phyloP scores from a whole-genome alignment of 352 stramenopile genomes.

The Globisporangium orthogonon region DNA sequence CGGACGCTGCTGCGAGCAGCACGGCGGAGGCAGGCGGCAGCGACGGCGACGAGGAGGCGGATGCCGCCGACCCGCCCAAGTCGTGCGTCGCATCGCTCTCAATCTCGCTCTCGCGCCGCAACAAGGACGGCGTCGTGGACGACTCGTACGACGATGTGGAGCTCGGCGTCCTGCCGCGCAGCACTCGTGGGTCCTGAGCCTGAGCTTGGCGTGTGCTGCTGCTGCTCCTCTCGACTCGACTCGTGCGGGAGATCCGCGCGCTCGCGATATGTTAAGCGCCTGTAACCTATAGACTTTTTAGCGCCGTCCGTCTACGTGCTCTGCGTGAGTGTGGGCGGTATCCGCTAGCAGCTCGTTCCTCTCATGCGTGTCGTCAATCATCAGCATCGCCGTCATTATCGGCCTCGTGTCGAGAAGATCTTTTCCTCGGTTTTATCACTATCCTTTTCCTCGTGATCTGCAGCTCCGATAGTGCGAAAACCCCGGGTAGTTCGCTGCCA shows the following conservation, averaged over 20 bases:
- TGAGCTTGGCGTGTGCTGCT: not conserved
- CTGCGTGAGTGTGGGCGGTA: too few relatives aligned
- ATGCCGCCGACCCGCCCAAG: constrained; percentile 15
- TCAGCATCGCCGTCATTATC: too few relatives aligned
- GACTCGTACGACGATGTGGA: constrained; percentile 63
- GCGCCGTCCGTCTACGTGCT: too few relatives aligned
- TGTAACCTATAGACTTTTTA: not conserved
- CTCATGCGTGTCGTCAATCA: too few relatives aligned
- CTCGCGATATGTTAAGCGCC: not conserved
- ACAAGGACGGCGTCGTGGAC: constrained; percentile 34
- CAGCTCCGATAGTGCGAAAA: not conserved
- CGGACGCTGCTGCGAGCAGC: constrained; percentile 8
- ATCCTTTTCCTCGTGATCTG: not conserved
- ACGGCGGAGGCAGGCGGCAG: constrained; percentile 9
- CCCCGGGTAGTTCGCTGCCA: not conserved
- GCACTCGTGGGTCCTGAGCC: constrained; percentile 21
- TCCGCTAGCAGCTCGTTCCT: too few relatives aligned
- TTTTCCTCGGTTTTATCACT: not conserved
- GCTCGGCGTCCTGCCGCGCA: constrained; percentile 46
- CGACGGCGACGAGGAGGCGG: constrained; percentile 17
- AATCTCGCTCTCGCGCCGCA: constrained; percentile 25
- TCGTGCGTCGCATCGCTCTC: constrained; percentile 28
- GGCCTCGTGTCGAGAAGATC: not conserved
- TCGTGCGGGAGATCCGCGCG: not conserved
- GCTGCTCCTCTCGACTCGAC: not conserved